Conservation (phyloP, 495 filamentous ascomycete species). For the Astrothelium subdiscretum region DNA sequence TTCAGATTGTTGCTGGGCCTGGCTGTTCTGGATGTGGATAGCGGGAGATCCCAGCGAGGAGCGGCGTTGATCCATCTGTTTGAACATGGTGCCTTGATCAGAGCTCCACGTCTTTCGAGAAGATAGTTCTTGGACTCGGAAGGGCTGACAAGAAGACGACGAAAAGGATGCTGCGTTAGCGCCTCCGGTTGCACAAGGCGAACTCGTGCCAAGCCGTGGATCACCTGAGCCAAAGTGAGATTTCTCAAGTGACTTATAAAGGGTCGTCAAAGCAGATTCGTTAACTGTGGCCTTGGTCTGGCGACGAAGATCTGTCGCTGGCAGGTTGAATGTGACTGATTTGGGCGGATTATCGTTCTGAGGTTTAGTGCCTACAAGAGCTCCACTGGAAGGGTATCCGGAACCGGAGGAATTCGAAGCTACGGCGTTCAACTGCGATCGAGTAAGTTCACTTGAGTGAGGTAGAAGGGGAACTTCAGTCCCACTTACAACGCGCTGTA, state of each 20-base stretch:
- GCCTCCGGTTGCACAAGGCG: background rate
- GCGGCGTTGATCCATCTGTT: background rate
- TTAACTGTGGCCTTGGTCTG: background rate
- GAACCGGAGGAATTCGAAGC: background rate
- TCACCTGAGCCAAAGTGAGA: background rate
- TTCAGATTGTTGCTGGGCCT: background rate
- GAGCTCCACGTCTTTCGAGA: background rate
- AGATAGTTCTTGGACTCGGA: background rate
- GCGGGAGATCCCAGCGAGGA: background rate
- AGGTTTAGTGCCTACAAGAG: background rate
- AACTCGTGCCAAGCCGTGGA: background rate
- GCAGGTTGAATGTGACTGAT: background rate
- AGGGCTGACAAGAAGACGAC: background rate
- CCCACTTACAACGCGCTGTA: background rate
- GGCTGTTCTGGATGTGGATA: background rate
- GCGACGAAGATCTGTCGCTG: background rate
- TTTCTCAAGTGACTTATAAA: background rate
- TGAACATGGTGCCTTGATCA: background rate
- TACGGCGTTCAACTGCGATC: background rate
- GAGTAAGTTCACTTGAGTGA: background rate
- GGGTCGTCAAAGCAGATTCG: background rate
- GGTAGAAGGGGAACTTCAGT: background rate
- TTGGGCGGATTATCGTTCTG: background rate
- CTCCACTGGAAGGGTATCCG: background rate
- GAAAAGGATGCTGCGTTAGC: background rate